phyloP scores from a whole-genome alignment of 306 rosid genomes.

The Trifolium repens region DNA sequence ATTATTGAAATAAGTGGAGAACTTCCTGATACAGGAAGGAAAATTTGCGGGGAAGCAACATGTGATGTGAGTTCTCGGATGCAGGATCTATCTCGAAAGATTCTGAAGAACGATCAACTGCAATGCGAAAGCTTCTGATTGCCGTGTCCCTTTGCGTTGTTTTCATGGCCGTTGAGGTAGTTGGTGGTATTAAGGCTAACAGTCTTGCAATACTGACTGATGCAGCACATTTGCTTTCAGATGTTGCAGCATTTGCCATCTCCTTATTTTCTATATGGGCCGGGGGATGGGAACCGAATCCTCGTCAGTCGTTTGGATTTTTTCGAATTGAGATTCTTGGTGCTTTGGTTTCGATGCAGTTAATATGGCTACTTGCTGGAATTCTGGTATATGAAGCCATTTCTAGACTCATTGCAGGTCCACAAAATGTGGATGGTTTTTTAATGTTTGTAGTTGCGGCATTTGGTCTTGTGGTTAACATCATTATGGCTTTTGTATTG shows the following conservation, averaged over 20 bases:
- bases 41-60: conserved; percentile 71
- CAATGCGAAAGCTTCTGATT: conserved; percentile 68
- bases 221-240: conserved; percentile 47
- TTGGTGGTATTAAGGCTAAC: conserved; percentile 77
- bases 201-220: conserved; percentile 81
- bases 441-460: conserved; percentile 70
- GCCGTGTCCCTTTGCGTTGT: conserved; percentile 69
- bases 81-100: conserved; percentile 60
- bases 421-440: conserved; percentile 61
- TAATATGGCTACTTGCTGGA: conserved; percentile 81
- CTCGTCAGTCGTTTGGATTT: conserved; percentile 82
- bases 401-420: conserved; percentile 51
- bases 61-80: conserved; percentile 72
- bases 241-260: conserved; percentile 82
- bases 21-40: conserved; percentile 50
- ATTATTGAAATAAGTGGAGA: conserved; percentile 60
- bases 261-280: conserved; percentile 80
- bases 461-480: conserved; percentile 73
- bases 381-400: conserved; percentile 79
- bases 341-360: conserved; percentile 74
- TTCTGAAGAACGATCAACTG: conserved; percentile 63
- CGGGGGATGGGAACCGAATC: conserved; percentile 80
- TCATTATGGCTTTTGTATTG: conserved; percentile 65
- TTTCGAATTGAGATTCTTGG: conserved; percentile 80
- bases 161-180: conserved; percentile 70